Evolutionary conservation across 2,329 filamentous ascomycete species (phyloP).

Genomic region (Endothia cerciana): DNA sequence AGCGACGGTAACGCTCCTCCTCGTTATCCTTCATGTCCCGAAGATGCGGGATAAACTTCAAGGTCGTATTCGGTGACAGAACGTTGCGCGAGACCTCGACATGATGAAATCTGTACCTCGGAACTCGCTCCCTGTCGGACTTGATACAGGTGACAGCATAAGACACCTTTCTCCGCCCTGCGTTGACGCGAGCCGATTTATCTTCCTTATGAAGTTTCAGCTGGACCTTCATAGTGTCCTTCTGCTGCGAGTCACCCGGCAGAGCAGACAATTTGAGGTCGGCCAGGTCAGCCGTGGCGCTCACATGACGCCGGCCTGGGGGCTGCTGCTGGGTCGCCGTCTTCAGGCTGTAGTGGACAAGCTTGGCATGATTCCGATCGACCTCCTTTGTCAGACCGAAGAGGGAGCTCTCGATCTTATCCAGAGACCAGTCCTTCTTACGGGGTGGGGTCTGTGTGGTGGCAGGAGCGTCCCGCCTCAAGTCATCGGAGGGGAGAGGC

Average conservation of each 20-base stretch:
- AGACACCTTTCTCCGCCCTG: conserved; percentile 48
- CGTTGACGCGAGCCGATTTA: conserved; percentile 45
- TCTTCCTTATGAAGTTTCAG: conserved; percentile 55
- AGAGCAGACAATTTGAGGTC: conserved; percentile 38
- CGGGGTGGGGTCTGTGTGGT: conserved; percentile 40
- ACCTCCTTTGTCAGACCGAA: conserved; percentile 48
- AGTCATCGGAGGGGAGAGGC: conserved; percentile 14
- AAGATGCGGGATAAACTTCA: conserved; percentile 63
- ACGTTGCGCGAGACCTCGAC: conserved; percentile 64
- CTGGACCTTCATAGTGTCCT: conserved; percentile 50
- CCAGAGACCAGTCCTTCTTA: conserved; percentile 46
- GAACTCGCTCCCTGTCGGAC: conserved; percentile 56
- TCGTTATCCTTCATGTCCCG: conserved; percentile 61
- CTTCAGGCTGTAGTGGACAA: conserved; percentile 50
- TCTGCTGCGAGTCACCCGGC: conserved; percentile 19
- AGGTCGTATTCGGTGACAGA: conserved; percentile 61
- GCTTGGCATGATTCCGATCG: conserved; percentile 48
- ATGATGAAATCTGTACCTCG: conserved; percentile 63
- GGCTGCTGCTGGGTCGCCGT: conserved; percentile 45
- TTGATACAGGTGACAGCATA: conserved; percentile 51
- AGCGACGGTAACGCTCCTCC: conserved; percentile 57
- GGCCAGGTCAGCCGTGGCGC: conserved; percentile 53
- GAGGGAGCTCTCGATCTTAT: conserved; percentile 48
- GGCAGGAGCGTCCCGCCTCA: conserved; percentile 33
- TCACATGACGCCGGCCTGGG: conserved; percentile 43